Conservation (phyloP, 805 yeast genomes). For the Pichia thaimueangensis region DNA sequence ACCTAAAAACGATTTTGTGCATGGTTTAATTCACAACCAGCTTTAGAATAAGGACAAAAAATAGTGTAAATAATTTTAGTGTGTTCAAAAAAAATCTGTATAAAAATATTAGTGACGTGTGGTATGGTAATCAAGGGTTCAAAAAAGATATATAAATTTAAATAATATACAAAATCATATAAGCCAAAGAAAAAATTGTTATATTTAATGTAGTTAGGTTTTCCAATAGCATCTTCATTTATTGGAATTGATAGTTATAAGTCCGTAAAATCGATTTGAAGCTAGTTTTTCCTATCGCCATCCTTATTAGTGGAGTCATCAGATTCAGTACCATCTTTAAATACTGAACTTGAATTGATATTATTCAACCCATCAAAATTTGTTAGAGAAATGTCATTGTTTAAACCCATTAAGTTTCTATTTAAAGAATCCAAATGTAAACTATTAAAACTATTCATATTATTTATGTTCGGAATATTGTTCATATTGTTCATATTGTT, state of each 20-base stretch:
- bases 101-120: too few relatives aligned
- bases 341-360: neutral
- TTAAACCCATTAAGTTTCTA: conserved; percentile 1
- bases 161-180: too few relatives aligned
- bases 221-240: too few relatives aligned
- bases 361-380: neutral
- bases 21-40: conserved; percentile 1
- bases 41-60: neutral
- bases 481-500: neutral
- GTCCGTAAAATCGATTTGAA: too few relatives aligned
- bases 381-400: neutral
- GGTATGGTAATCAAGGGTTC: too few relatives aligned
- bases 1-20: conserved; percentile 1
- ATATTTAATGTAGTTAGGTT: too few relatives aligned
- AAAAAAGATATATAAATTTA: too few relatives aligned
- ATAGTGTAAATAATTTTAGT: too few relatives aligned
- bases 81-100: too few relatives aligned
- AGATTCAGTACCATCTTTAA: neutral
- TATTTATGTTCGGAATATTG: neutral
- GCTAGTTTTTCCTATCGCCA: neutral
- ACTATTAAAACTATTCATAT: neutral
- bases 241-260: too few relatives aligned
- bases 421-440: neutral
- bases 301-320: neutral
- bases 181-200: too few relatives aligned